These are phyloP conservation scores for Nicotiana noctiflora DNA, from an alignment of 257 asterid species.

Conservation along the genomic window DNA sequence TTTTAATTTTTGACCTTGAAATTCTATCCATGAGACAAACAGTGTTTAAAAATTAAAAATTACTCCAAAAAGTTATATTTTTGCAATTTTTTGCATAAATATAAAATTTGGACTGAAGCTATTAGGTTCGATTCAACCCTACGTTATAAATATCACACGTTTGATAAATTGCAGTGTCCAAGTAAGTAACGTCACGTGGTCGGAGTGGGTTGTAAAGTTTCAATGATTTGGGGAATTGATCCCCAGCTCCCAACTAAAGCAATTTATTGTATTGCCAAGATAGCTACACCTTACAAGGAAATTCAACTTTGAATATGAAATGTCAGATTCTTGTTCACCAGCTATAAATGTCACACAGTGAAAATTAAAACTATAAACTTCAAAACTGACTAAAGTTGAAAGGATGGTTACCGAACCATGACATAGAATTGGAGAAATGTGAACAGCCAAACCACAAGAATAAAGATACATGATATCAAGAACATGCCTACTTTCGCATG, in stretches of 20 bases:
- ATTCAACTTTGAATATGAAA: no score
- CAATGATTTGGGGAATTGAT: no score
- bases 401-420: not conserved
- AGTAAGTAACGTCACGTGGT: no score
- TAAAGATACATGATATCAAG: not conserved
- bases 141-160: no score
- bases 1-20: no score
- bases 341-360: not conserved
- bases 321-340: not conserved
- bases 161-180: no score
- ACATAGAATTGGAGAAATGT: not conserved
- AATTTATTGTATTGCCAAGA: not conserved
- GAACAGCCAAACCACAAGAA: not conserved
- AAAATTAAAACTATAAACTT: not conserved
- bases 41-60: no score
- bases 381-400: not conserved
- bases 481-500: not conserved
- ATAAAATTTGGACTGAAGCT: no score
- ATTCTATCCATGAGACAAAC: no score
- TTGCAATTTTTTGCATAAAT: fast-evolving
- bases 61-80: no score
- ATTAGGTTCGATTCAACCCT: fast-evolving
- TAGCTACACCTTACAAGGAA: not conserved
- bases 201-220: no score
- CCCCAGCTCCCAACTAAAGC: not conserved